These are phyloP conservation scores for Halocafeteria seosinensis DNA, from an alignment of 108 stramenopile genomes.

Conservation along the genomic window DNA sequence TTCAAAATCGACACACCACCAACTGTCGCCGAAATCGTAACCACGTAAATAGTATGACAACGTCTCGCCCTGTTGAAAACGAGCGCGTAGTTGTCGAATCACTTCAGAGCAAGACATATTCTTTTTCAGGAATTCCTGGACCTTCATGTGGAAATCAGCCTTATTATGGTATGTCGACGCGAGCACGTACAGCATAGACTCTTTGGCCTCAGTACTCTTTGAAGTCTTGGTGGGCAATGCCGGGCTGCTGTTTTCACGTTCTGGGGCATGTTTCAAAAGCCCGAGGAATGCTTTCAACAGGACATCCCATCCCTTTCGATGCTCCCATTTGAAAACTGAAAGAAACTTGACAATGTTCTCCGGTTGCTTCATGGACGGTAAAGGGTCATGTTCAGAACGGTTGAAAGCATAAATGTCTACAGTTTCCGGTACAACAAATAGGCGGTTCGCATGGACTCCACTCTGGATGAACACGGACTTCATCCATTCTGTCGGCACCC, in stretches of 20 bases:
- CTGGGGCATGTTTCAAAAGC: too few relatives aligned
- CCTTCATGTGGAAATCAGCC: background rate
- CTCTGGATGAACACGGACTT: constrained; percentile 3
- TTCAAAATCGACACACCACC: too few relatives aligned
- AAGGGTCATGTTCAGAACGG: background rate
- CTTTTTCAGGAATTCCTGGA: too few relatives aligned
- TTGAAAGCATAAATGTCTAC: constrained; percentile 19
- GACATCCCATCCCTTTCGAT: constrained; percentile 25
- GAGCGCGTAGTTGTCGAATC: too few relatives aligned
- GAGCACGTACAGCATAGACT: constrained; percentile 5
- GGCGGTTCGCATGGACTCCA: background rate
- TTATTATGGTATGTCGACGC: constrained; percentile 17
- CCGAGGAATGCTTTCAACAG: constrained; percentile 13
- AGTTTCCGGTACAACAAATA: constrained; percentile 13
- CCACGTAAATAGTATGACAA: too few relatives aligned
- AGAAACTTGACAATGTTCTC: constrained; percentile 4
- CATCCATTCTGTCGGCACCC: constrained; percentile 22
- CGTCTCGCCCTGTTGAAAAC: too few relatives aligned
- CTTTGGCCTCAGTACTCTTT: background rate
- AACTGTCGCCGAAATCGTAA: too few relatives aligned
- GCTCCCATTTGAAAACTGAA: constrained; percentile 32
- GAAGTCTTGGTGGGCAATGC: too few relatives aligned
- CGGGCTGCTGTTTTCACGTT: too few relatives aligned
- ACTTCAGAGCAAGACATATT: too few relatives aligned
- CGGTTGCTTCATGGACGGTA: background rate